Percentiles rank a stretch among this genome's conserved stretches.
Conservation (phyloP, 2,329 filamentous ascomycete genomes). For the Colletotrichum sp. region DNA sequence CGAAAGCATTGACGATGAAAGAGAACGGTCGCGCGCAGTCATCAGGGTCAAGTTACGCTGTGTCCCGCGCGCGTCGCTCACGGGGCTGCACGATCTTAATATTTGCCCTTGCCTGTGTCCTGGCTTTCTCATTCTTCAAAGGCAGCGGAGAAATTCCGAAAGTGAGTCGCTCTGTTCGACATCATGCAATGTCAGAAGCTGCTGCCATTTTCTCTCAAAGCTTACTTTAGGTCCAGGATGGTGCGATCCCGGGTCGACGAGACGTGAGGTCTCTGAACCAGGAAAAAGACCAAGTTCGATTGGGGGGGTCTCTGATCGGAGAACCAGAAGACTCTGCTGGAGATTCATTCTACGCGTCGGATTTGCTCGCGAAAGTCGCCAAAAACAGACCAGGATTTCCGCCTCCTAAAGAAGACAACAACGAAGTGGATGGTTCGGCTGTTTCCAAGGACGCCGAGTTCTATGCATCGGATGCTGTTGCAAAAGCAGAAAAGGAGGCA, state of each 20-base stretch:
- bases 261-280: neutral
- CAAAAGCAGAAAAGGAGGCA: neutral
- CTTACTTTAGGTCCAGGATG: fast-evolving
- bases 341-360: neutral
- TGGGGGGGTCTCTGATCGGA: fast-evolving
- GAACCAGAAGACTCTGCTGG: neutral
- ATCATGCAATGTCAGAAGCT: neutral
- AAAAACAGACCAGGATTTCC: neutral
- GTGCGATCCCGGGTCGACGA: neutral
- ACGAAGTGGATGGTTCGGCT: neutral
- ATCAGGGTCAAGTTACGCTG: neutral
- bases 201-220: neutral
- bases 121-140: neutral
- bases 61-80: neutral
- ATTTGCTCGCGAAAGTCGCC: neutral
- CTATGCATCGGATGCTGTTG: neutral
- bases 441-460: neutral
- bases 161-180: neutral
- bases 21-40: neutral
- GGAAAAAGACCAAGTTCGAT: neutral
- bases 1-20: neutral
- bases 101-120: neutral
- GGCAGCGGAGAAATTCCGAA: neutral
- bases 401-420: fast-evolving
- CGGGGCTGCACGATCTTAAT: neutral